phyloP scores from a whole-genome alignment of 257 asterid species.

The Rauvolfia tetraphylla region DNA sequence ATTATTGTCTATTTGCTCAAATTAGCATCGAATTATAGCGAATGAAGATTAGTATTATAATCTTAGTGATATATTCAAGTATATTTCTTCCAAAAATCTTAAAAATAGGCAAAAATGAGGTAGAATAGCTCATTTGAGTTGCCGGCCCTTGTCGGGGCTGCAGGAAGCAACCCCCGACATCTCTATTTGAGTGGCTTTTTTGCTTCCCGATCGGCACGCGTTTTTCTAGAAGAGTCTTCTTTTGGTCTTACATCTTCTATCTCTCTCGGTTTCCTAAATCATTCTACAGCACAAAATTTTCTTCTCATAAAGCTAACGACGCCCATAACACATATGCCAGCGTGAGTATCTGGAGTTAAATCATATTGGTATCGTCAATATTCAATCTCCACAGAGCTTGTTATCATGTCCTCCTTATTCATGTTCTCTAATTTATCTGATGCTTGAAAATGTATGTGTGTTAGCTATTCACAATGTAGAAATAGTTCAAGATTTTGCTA shows the following conservation, averaged over 20 bases:
- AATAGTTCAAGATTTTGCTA: neutral
- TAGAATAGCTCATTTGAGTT: too few species aligned
- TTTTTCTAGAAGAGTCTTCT: conserved; percentile 73
- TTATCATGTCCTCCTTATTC: too few species aligned
- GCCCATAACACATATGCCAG: neutral
- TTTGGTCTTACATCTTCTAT: conserved; percentile 75
- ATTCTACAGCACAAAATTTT: neutral
- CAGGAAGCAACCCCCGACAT: too few species aligned
- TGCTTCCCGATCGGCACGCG: conserved; percentile 91
- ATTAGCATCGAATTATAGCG: too few species aligned
- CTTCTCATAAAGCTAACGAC: neutral
- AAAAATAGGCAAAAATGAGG: too few species aligned
- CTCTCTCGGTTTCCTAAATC: conserved; percentile 45
- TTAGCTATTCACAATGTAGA: neutral
- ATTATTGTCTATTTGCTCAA: too few species aligned
- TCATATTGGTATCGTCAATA: neutral
- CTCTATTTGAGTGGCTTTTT: conserved; percentile 73
- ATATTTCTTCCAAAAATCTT: too few species aligned
- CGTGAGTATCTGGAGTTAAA: neutral
- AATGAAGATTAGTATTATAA: too few species aligned
- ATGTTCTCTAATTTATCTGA: too few species aligned
- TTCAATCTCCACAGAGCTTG: too few species aligned
- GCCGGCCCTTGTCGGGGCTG: too few species aligned
- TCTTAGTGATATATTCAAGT: too few species aligned
- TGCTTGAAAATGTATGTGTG: neutral